phyloP scores from a whole-genome alignment of 2,329 filamentous ascomycete species.

The Venturia oleaginea region DNA sequence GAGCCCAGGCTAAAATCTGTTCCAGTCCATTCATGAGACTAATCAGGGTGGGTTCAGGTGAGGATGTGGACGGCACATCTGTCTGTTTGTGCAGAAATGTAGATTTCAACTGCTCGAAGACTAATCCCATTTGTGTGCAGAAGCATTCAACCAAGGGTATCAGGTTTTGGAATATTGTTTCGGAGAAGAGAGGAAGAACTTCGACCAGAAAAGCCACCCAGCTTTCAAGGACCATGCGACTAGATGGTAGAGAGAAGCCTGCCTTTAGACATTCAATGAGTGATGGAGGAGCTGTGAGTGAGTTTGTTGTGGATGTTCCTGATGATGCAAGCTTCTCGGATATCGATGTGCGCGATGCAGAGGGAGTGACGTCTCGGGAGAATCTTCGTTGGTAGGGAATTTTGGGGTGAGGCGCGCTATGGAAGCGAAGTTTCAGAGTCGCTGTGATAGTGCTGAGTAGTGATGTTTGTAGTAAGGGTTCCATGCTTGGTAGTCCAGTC shows the following conservation, averaged over 20 bases:
- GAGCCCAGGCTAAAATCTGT: conserved; percentile 76
- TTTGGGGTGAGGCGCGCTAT: background rate
- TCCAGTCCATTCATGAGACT: conserved; percentile 90
- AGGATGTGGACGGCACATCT: conserved; percentile 26
- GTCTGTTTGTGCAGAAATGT: conserved; percentile 44
- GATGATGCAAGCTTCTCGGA: background rate
- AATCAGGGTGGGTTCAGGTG: conserved; percentile 65
- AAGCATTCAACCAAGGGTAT: conserved; percentile 87
- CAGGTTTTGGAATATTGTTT: conserved; percentile 79
- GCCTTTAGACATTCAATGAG: conserved; percentile 78
- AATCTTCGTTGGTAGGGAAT: background rate
- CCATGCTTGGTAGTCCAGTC: conserved; percentile 50
- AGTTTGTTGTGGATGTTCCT: background rate
- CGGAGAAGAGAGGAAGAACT: conserved; percentile 73
- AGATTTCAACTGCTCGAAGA: conserved; percentile 61
- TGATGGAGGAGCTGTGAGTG: conserved; percentile 48
- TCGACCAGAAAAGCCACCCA: conserved; percentile 84
- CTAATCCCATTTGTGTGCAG: conserved; percentile 64
- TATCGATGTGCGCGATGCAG: background rate
- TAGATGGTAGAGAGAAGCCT: conserved; percentile 66
- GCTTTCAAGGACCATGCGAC: conserved; percentile 72
- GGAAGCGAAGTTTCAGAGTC: conserved; percentile 39
- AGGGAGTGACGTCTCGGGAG: conserved; percentile 5
- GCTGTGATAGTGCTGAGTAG: conserved; percentile 71
- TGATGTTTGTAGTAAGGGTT: conserved; percentile 65